Conservation (phyloP, 257 asterid genomes). For the Hygrophila difformis region DNA sequence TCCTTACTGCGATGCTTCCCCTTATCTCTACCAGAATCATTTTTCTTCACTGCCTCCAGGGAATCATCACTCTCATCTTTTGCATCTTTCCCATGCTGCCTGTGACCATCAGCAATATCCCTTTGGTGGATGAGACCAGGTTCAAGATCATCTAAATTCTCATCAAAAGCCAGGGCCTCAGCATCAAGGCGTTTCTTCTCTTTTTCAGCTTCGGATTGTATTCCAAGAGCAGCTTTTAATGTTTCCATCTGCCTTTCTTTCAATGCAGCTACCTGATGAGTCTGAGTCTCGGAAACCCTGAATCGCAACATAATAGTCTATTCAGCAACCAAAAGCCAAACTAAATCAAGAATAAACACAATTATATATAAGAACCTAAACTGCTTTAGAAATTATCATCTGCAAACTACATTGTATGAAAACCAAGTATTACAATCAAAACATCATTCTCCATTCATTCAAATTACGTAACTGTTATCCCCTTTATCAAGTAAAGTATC, state of each 20-base stretch:
- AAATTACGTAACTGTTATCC: no score
- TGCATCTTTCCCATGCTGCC: slow-evolving; percentile 14
- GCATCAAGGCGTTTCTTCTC: slow-evolving; percentile 35
- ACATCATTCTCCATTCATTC: no score
- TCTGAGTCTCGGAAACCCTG: slow-evolving; percentile 82
- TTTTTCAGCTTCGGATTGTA: slow-evolving; percentile 45
- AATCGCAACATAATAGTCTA: not conserved
- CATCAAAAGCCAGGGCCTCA: slow-evolving; percentile 28
- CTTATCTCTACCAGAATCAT: slow-evolving; percentile 23
- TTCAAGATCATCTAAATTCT: slow-evolving; percentile 31
- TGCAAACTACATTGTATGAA: no score
- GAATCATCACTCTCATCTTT: slow-evolving; percentile 23
- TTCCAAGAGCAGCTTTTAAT: slow-evolving; percentile 81
- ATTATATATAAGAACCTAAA: no score
- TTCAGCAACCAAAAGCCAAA: not conserved
- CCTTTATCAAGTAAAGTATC: no score
- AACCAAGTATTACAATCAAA: no score
- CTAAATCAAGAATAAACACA: no score
- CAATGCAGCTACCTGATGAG: slow-evolving; percentile 80
- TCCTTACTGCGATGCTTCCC: slow-evolving; percentile 20
- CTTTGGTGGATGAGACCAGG: slow-evolving; percentile 13
- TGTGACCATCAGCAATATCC: slow-evolving; percentile 17
- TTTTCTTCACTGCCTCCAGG: slow-evolving; percentile 22
- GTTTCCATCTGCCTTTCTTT: slow-evolving; percentile 90
- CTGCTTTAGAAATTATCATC: no score